phyloP scores from a whole-genome alignment of 108 stramenopile species.

The Chaetoceros tenuissimus region DNA sequence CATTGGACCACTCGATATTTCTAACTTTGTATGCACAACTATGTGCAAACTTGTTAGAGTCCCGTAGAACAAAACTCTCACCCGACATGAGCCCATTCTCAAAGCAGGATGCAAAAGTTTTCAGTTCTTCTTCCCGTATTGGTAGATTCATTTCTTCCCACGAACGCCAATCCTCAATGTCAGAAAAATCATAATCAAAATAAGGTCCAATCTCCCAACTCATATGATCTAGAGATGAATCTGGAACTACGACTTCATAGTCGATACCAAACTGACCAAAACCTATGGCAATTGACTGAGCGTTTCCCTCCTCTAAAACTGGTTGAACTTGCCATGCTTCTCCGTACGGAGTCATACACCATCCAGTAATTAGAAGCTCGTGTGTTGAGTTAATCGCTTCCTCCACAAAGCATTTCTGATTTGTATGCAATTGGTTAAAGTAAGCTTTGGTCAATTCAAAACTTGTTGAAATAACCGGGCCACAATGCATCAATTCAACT shows the following conservation, averaged over 20 bases:
- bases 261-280: slow-evolving; percentile 19
- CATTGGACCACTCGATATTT: background rate
- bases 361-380: slow-evolving; percentile 8
- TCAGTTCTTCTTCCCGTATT: background rate
- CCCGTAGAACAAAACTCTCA: slow-evolving; percentile 2
- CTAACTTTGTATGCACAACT: background rate
- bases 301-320: background rate
- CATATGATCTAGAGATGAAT: background rate
- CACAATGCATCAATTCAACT: slow-evolving; percentile 2
- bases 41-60: background rate
- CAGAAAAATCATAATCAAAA: background rate
- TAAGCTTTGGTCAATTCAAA: slow-evolving; percentile 1
- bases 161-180: background rate
- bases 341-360: slow-evolving; percentile 9
- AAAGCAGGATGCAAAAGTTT: background rate
- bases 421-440: background rate
- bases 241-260: slow-evolving; percentile 2
- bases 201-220: background rate
- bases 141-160: slow-evolving; percentile 1
- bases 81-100: background rate
- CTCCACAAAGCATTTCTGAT: background rate
- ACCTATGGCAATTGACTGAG: slow-evolving; percentile 2
- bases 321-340: slow-evolving; percentile 11
- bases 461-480: slow-evolving; percentile 7
- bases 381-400: background rate